Base-by-base conservation (phyloP, 164 flowering plant species). In the Dillenia suffruticosa region DNA sequence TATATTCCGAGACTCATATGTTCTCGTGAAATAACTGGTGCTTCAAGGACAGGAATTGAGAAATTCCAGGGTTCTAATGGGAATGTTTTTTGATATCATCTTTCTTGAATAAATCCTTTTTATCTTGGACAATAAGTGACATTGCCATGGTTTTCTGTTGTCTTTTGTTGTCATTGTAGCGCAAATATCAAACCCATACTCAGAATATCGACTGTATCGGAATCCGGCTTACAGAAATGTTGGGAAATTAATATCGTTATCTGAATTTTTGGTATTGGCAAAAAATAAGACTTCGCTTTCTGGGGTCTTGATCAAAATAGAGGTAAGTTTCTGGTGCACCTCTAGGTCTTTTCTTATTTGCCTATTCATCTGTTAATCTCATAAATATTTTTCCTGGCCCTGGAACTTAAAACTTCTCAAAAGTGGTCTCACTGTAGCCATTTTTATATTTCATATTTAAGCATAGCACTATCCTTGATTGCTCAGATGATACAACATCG, bases 281-380 rank as follows among this genome's bases (percentile, higher is more conserved):
- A 62, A 62, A 56, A 56, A 12, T 60, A 62, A 74, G 32, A 44
- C 46, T 44, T 14, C 68, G 19, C 56, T 76, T 71, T 22, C 72
- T 61, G 80, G 82, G 48, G 69, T 79, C 22, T 62, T 79, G 63
- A 70, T 79, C 67, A 62, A 43, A 48, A 68, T 79, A 64, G 76
- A 76, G 76, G 80, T 79, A 54, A 59, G 76, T 63, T 12, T 49
- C 56, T 11, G 50, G 0, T 57, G 15, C 19, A 12, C 11, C 40
- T 10, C 17, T 49, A 43, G 15, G 15, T 43, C 5, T 10, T 50
- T 13, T 4, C 17, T 17, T 24, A 45, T 40, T 2, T 48, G 9
- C 8, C 3, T 13, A 17, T 24, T 17, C 14, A 48, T 10, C 5
- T 51, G 9, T n/a, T 51, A 51, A 9, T 19, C 6, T 9, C n/a